Evolutionary conservation across 177 flowering plant genomes (phyloP), one percentile per base, ranked within the genome.

Genomic region (Tripterygium wilfordii): DNA sequence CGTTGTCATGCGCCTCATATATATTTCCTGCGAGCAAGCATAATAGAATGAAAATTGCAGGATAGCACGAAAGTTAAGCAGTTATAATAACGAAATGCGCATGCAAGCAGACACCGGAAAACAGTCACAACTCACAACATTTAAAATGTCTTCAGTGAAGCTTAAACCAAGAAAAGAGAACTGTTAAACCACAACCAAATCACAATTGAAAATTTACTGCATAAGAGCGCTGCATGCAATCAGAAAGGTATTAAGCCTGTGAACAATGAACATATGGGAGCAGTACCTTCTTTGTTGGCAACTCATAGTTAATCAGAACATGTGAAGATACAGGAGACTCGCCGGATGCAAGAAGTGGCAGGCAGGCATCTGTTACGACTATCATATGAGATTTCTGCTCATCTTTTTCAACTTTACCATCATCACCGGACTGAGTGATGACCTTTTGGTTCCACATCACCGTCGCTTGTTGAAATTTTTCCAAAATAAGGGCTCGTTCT

Each of bases 301-400:
- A 54, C 68, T 84, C 99, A 44, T 76, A 89, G 57, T 89, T 89
- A 49, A 92, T 86, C 58, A 89, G 51, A 53, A 89, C 66, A 41
- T 76, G 86, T 50, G 96, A 88, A 47, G 75, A 57, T 36, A 87
- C 28, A 30, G 95, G 77, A 6, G 80, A 59, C 68, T 94, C 99
- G 37, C 85, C 89, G 4, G 79, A 69, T 42, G 79, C 57, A 56
- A 81, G 45, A 56, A 84, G 58, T 4, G 97, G 99, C 57, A 94
- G 80, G 66, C 99, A 94, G 13, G 80, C 79, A 67, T 94, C 97
- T 12, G 97, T 87, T 13, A 76, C 82, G 56, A 94, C 78, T 0
- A 94, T 48, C 75, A 89, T 61, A 46, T 58, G 68, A 20, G 92
- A 89, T 54, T 75, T 81, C 8, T 48, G 48, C 41, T 68, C 85